Base-by-base conservation (phyloP, 805 yeast species). In the Sungouiella thailandica region DNA sequence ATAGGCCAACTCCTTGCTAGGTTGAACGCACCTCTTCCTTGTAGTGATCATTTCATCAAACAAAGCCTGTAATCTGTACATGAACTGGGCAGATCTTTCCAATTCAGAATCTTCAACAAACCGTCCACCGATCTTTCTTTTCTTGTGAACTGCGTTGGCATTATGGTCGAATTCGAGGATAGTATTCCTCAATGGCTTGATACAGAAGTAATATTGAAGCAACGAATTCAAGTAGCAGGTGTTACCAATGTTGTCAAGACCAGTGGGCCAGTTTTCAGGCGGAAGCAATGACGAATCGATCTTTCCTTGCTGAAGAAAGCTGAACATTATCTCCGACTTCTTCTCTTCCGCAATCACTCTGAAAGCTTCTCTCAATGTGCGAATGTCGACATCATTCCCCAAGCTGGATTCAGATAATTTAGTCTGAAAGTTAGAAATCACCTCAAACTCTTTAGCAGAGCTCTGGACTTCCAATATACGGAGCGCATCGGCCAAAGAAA, bases 201-300 rank as follows among this genome's bases (percentile, higher is more conserved):
- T 76, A 5, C 87, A 83, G 62, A 88, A 93, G 56, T 87, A 90
- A 51, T 83, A 90, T 53, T 90, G 98, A 26, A 90, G 62, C 31
- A 93, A 65, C 0, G 97, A 90, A 55, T 93, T 90, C 56, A 93
- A 66, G 32, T 51, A 51, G 58, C 98, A 93, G 0, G 98, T 90
- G 54, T 93, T 93, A 16, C 98, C 98, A 41, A 88, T 89, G 53
- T 93, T 93, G 57, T 83, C 85, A 51, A 93, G 68, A 0, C 98
- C 98, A 3, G 87, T 85, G 0, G 98, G 98, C 76, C 90, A 80
- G 31, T 75, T 72, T 11, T 74, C 79, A 0, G 77, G 73, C 0
- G 88, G 80, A 11, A 65, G 46, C 13, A 83, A 56, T 7, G 70
- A 60, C 4, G 78, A 72, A 52, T 82, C 85, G 23, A 82, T 62